Conservation (phyloP, 2,329 filamentous ascomycete species). For the Trichoderma sp. region DNA sequence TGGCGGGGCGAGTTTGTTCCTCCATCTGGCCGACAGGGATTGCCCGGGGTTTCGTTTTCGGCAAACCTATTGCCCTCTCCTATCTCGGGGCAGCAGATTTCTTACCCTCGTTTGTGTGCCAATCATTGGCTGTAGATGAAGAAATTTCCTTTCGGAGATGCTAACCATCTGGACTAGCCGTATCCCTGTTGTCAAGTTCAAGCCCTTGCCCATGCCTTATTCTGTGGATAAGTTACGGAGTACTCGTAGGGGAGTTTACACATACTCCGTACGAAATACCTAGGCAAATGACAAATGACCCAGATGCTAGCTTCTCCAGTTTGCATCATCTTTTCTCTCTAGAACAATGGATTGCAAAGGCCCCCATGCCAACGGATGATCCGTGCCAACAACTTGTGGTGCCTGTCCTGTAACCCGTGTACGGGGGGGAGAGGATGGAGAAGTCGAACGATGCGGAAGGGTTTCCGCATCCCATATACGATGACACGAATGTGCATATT, state of each 20-base stretch:
- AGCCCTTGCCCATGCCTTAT: slow-evolving; percentile 4
- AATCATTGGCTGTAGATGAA: background rate
- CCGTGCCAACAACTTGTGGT: background rate
- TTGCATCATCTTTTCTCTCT: slow-evolving; percentile 1
- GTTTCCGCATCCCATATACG: background rate
- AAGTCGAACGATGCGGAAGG: background rate
- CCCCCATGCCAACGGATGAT: slow-evolving; percentile 5
- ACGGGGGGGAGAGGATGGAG: background rate
- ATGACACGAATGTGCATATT: slow-evolving; percentile 6
- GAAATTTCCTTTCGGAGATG: slow-evolving; percentile 3
- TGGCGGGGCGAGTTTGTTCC: background rate
- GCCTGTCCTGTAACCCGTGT: background rate
- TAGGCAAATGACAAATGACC: background rate
- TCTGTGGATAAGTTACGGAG: background rate
- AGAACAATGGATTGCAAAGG: background rate
- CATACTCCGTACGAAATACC: background rate
- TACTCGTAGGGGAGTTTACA: background rate
- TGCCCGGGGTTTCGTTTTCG: background rate
- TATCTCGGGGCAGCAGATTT: background rate
- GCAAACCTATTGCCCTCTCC: background rate
- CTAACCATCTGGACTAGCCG: background rate
- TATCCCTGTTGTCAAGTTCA: background rate
- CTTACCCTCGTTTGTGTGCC: background rate
- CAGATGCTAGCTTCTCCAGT: slow-evolving; percentile 1
- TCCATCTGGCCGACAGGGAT: background rate